phyloP scores from a whole-genome alignment of 352 stramenopile species.

The Phytophthora sp. region DNA sequence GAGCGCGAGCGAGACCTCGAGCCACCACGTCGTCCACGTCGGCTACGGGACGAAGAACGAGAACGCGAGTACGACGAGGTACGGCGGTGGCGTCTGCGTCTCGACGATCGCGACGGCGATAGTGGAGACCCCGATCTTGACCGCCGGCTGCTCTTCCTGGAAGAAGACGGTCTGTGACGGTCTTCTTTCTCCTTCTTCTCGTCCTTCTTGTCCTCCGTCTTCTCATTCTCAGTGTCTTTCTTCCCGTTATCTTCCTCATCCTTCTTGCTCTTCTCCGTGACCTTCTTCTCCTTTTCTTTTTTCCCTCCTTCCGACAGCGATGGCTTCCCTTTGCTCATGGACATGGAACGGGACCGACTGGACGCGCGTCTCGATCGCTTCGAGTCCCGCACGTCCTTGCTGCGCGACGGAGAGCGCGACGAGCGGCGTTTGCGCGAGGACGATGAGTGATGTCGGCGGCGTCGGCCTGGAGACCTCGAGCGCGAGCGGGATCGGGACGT shows the following conservation, averaged over 20 bases:
- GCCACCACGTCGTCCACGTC: constrained; percentile 39
- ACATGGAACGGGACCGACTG: constrained; percentile 31
- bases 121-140: constrained; percentile 59
- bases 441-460: constrained; percentile 35
- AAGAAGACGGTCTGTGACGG: constrained; percentile 13
- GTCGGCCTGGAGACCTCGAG: constrained; percentile 41
- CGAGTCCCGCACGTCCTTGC: neutral
- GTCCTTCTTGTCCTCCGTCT: constrained; percentile 13
- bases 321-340: constrained; percentile 22
- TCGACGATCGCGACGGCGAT: constrained; percentile 62
- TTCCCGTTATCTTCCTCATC: constrained; percentile 21
- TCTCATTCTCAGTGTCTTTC: constrained; percentile 18
- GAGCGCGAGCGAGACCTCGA: constrained; percentile 63
- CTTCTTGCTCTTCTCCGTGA: constrained; percentile 21
- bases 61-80: constrained; percentile 53
- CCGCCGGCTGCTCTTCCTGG: constrained; percentile 57
- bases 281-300: constrained; percentile 17
- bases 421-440: constrained; percentile 38
- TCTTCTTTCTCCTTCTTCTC: constrained; percentile 30
- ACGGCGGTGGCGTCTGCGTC: constrained; percentile 50
- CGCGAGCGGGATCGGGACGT: constrained; percentile 43
- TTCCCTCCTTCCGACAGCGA: constrained; percentile 12
- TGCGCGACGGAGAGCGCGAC: constrained; percentile 29
- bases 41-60: constrained; percentile 50
- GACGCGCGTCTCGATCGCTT: constrained; percentile 33